Base-by-base conservation (phyloP, 345 rosid genomes). In the Orychophragmus violaceus region DNA sequence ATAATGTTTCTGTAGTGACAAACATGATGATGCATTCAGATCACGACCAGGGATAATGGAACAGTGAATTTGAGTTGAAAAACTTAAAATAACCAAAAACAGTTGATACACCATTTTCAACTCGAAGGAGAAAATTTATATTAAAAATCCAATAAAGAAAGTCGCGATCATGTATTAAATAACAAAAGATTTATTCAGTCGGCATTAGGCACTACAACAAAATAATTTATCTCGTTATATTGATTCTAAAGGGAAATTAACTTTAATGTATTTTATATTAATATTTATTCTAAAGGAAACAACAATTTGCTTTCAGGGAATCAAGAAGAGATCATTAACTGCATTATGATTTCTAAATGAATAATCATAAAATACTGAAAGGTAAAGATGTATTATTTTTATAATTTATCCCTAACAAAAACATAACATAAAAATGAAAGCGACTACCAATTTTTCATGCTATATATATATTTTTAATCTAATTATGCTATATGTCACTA, bases 1-100 rank as follows among this genome's bases (percentile, higher is more conserved):
- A 64, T 27, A 29, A 52, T 66, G 63, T 59, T 41, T 66, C 6
- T 59, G 77, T 59, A 73, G 68, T 73, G 76, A 65, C 71, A 59
- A 72, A 52, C 76, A 72, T 59, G 72, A 66, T 65, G 55, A 59
- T 73, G 62, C 68, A 72, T 48, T 11, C 42, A 46, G 65, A 36
- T 64, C 39, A 64, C 48, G 72, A 66, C 62, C 44, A 39, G 57
- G 46, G 72, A 66, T 59, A 33, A 33, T 32, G 59, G 25, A 73
- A 66, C 68, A 73, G 77, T 66, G 14, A 9, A 33, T 17, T 64
- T 58, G 67, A 51, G 68, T 10, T 51, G 62, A 51, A 73, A n/a
- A 66, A 59, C 30, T 30, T 59, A 28, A 59, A 73, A 58, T 16
- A 59, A 72, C 27, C 8, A 50, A 59, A 50, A 72, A 65, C 60